Conservation (phyloP, 176 grass and related monocot genomes). For the Miscanthus lutarioriparius region DNA sequence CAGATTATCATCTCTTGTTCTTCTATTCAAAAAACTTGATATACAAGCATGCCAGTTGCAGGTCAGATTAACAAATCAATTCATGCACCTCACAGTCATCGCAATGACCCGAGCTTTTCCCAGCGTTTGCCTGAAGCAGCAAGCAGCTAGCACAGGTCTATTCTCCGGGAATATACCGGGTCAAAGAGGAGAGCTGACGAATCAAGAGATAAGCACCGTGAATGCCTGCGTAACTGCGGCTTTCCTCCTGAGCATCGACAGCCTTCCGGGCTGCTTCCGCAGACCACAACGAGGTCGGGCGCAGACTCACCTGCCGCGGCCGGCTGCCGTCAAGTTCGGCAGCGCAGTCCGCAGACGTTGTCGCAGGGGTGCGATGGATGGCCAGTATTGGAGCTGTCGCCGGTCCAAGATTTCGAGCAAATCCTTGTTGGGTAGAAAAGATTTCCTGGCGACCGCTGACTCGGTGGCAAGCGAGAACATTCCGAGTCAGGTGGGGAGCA, state of each 20-base stretch:
- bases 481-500: background rate
- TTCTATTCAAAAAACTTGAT: background rate
- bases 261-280: conserved; percentile 47
- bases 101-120: background rate
- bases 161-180: background rate
- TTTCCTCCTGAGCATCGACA: conserved; percentile 13
- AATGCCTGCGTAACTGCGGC: background rate
- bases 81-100: conserved; percentile 1
- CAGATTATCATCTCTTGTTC: background rate
- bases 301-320: background rate
- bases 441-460: conserved; percentile 6
- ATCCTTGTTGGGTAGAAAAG: background rate
- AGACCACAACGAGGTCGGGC: conserved; percentile 8
- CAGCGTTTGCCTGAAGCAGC: background rate
- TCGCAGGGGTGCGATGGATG: background rate
- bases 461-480: background rate
- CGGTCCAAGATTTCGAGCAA: background rate
- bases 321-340: conserved; percentile 38
- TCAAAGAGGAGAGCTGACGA: conserved; percentile 14
- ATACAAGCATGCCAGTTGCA: background rate
- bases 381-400: background rate
- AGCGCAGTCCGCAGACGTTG: background rate
- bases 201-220: background rate
- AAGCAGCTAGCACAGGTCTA: background rate
- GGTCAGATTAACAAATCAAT: conserved; percentile 13